Percentiles rank a stretch among this genome's conserved stretches.
Conservation (phyloP, 2,329 filamentous ascomycete species). For the Leptographium radiaticola region DNA sequence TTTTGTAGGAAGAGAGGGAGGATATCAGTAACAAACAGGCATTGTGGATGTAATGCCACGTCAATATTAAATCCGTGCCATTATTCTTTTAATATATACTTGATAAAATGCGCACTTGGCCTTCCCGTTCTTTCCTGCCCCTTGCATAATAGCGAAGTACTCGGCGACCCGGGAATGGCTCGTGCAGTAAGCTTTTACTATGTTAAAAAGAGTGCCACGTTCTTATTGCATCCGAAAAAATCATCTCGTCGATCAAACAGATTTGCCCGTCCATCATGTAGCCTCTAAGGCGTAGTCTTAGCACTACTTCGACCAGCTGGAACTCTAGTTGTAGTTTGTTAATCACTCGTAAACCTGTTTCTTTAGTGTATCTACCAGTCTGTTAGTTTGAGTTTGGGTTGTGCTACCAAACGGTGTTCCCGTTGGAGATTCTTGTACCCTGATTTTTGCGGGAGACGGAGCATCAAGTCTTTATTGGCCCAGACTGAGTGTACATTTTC, state of each 20-base stretch:
- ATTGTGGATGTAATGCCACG: no score
- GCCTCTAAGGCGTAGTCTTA: neutral
- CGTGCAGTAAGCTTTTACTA: neutral
- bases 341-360: neutral
- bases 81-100: no score
- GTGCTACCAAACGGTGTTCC: neutral
- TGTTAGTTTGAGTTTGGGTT: neutral
- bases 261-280: neutral
- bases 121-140: no score
- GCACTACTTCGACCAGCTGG: neutral
- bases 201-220: neutral
- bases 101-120: no score
- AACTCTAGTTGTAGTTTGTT: neutral
- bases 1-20: neutral
- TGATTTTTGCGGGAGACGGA: neutral
- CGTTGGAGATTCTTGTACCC: neutral
- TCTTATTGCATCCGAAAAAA: neutral
- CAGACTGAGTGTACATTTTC: neutral
- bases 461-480: neutral
- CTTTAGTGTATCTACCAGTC: neutral
- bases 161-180: neutral
- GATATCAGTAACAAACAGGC: neutral
- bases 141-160: neutral
- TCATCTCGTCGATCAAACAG: neutral
- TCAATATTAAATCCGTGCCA: no score